A percentile compares a stretch with the other conserved stretches of the same genome.
These are phyloP conservation scores for Kodamaea kaohsiungensis DNA, from an alignment of 805 yeast species.

Conservation along the genomic window DNA sequence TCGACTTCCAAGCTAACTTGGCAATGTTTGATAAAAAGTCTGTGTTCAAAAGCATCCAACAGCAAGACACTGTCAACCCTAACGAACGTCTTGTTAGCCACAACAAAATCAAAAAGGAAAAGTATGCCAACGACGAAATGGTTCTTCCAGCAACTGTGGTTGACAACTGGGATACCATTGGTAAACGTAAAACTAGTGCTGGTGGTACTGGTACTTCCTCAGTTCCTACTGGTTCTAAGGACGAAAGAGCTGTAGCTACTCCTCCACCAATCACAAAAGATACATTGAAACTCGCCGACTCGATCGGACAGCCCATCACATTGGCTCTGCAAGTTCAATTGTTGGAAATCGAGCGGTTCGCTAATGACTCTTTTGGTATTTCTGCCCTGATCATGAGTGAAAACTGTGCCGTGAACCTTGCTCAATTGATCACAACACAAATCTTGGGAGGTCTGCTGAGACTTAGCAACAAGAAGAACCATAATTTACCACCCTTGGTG, in stretches of 20 bases:
- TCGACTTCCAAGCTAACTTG: slow-evolving; percentile 82
- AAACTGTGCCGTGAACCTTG: slow-evolving; percentile 66
- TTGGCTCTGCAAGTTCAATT: slow-evolving; percentile 78
- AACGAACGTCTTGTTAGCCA: slow-evolving; percentile 71
- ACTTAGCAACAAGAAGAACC: slow-evolving; percentile 58
- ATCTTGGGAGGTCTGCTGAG: slow-evolving; percentile 70
- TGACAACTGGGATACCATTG: slow-evolving; percentile 59
- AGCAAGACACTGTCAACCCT: slow-evolving; percentile 60
- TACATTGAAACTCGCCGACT: slow-evolving; percentile 11
- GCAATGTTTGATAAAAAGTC: slow-evolving; percentile 78
- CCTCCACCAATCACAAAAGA: slow-evolving; percentile 14
- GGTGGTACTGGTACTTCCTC: neutral
- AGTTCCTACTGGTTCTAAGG: slow-evolving; percentile 6
- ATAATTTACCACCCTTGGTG: slow-evolving; percentile 78
- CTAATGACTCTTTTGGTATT: slow-evolving; percentile 52
- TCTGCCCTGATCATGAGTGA: slow-evolving; percentile 54
- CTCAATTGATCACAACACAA: slow-evolving; percentile 52
- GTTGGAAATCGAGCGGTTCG: slow-evolving; percentile 67
- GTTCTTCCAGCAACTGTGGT: slow-evolving; percentile 46
- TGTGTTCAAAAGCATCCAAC: slow-evolving; percentile 75
- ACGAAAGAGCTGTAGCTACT: slow-evolving; percentile 18
- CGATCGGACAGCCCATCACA: slow-evolving; percentile 37
- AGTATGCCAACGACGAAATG: slow-evolving; percentile 73
- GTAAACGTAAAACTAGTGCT: slow-evolving; percentile 14
- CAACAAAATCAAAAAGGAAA: slow-evolving; percentile 54